These are phyloP conservation scores for Mallotus repandus DNA, from an alignment of 441 rosid genomes.

Conservation along the genomic window DNA sequence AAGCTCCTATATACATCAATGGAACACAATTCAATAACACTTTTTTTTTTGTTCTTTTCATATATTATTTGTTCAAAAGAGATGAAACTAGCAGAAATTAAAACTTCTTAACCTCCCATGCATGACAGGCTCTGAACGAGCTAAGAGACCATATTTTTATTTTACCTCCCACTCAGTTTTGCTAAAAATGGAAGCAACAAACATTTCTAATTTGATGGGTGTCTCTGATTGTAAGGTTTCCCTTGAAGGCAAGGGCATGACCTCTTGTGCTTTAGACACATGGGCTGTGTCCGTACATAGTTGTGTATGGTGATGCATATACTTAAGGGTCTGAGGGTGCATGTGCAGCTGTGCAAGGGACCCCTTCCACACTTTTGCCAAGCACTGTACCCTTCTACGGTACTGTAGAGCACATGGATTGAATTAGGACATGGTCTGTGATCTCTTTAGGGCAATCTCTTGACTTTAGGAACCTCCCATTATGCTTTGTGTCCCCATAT, in stretches of 20 bases:
- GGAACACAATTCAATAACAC: too few species aligned
- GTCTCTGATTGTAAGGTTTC: background rate
- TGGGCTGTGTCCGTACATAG: constrained; percentile 21
- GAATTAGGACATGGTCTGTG: background rate
- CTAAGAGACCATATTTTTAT: too few species aligned
- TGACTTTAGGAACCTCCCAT: constrained; percentile 26
- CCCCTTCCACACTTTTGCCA: constrained; percentile 25
- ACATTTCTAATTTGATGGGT: too few species aligned
- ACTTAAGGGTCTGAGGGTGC: background rate
- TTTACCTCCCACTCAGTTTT: background rate
- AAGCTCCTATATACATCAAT: too few species aligned
- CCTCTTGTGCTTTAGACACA: constrained; percentile 24
- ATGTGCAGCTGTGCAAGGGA: constrained; percentile 28
- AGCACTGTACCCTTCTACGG: background rate
- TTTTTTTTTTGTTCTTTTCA: too few species aligned
- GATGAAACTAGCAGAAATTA: too few species aligned
- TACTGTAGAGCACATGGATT: constrained; percentile 13
- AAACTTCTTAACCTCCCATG: too few species aligned
- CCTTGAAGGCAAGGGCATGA: constrained; percentile 14
- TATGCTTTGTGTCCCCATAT: constrained; percentile 16
- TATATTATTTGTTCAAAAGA: too few species aligned
- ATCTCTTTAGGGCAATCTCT: background rate
- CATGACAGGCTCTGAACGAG: too few species aligned
- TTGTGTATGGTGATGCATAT: background rate
- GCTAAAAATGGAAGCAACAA: background rate